Base-by-base conservation (phyloP, 257 asterid genomes). In the Fraxinus cuspidata region DNA sequence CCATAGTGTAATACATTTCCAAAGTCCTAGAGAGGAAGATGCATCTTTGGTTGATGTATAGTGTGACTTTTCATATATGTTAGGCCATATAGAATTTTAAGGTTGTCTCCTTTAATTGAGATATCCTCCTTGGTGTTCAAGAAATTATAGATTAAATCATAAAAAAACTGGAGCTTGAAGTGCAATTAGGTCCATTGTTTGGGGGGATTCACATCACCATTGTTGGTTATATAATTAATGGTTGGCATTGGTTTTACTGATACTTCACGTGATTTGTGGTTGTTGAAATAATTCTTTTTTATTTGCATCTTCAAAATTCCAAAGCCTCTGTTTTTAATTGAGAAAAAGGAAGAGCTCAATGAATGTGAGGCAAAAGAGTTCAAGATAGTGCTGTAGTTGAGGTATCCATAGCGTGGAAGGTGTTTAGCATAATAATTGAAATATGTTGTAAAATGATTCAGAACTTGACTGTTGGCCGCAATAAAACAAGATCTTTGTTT, bases 261-360 rank as follows among this genome's bases (percentile, higher is more conserved):
- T 60, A 73, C 47, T 79, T 66, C 7, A 34, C 78, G 25, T 72
- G 51, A n/a, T 51, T 34, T 38, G 19, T 28, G 10, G 29, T 51
- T 44, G 2, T 51, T 44, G 2, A 9, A 44, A 18, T 15, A 15
- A 19, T 16, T 51, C 63, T 19, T 51, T 19, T 51, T 10, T 51
- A 19, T 19, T 15, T 51, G 5, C 63, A 51, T 51, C 63, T 51
- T 51, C 9, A 16, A 51, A 18, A 15, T 19, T 51, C 63, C 9
- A 18, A 51, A 51, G 25, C 21, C 63, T 51, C 63, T 51, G 0
- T 19, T 51, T 51, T 18, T 51, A 51, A 51, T 19, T 19, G 63
- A 51, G 9, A 19, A 51, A 51, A 18, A 4, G 25, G 10, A 18
- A 18, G 23, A 51, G 23, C 63, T 51, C 25, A 18, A 51, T 51